Conservation (phyloP, 2,329 filamentous ascomycete genomes). For the Clonostachys byssicola region DNA sequence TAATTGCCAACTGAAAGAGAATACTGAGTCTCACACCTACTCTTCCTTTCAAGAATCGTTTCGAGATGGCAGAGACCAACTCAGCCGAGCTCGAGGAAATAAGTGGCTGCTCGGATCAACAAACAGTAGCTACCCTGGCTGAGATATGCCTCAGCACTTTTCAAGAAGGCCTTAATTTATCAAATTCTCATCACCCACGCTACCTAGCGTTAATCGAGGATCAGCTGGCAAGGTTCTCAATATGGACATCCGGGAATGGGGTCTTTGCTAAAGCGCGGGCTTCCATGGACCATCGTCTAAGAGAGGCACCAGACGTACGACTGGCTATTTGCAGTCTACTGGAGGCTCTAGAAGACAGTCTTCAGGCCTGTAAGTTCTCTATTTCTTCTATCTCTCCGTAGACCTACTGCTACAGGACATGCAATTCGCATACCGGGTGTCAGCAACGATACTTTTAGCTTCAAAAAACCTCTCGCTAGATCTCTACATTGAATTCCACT, state of each 20-base stretch:
- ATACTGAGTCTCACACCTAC: too few relatives aligned
- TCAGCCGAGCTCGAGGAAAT: too few relatives aligned
- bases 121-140: neutral
- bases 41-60: too few relatives aligned
- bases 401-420: neutral
- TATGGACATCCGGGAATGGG: conserved; percentile 6
- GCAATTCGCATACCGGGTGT: neutral
- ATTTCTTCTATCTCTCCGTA: neutral
- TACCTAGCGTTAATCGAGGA: conserved; percentile 7
- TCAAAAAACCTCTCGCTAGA: neutral
- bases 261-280: conserved; percentile 4
- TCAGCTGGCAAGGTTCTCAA: conserved; percentile 10
- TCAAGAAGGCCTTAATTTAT: conserved; percentile 2
- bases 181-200: conserved; percentile 1
- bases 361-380: conserved; percentile 1
- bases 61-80: too few relatives aligned
- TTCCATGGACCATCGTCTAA: conserved; percentile 9
- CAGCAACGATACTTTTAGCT: neutral
- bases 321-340: conserved; percentile 6
- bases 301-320: conserved; percentile 6
- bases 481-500: neutral
- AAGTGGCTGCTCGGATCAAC: too few relatives aligned
- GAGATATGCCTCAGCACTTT: conserved; percentile 4
- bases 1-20: too few relatives aligned
- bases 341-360: conserved; percentile 3